Percentiles rank a stretch among this genome's conserved stretches.
Conservation (phyloP, 2,329 filamentous ascomycete genomes). For the Colletotrichum sp. region DNA sequence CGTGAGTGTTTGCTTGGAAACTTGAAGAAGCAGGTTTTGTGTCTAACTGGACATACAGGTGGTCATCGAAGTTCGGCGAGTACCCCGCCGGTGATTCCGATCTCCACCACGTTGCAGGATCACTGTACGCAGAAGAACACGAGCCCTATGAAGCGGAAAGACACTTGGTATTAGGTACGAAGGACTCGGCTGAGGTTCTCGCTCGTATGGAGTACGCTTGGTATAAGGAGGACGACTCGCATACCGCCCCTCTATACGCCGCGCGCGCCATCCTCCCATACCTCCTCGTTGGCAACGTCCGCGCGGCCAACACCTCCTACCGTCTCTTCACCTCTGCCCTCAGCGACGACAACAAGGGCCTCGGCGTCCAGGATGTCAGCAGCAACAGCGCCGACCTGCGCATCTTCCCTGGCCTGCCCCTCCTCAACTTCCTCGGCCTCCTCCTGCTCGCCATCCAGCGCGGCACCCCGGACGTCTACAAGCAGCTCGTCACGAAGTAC, state of each 20-base stretch:
- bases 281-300: constrained; percentile 86
- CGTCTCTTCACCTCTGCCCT: constrained; percentile 59
- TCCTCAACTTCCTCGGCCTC: constrained; percentile 92
- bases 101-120: constrained; percentile 89
- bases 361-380: constrained; percentile 83
- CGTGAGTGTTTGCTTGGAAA: constrained; percentile 48
- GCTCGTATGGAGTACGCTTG: constrained; percentile 88
- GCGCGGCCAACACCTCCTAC: constrained; percentile 84
- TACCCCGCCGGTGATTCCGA: constrained; percentile 93
- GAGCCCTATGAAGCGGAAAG: constrained; percentile 92
- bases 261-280: constrained; percentile 90
- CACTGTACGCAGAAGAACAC: constrained; percentile 89
- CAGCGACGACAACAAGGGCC: constrained; percentile 47
- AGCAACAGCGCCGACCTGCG: constrained; percentile 74
- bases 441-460: constrained; percentile 84
- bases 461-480: constrained; percentile 78
- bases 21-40: background rate
- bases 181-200: constrained; percentile 82
- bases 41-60: constrained; percentile 49
- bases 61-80: constrained; percentile 86
- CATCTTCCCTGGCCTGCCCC: constrained; percentile 88
- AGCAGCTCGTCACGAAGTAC: constrained; percentile 84
- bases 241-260: constrained; percentile 85
- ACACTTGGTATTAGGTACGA: constrained; percentile 87
- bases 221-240: constrained; percentile 88